phyloP scores from a whole-genome alignment of 2,329 filamentous ascomycete species.

The Colletotrichum liriopes region DNA sequence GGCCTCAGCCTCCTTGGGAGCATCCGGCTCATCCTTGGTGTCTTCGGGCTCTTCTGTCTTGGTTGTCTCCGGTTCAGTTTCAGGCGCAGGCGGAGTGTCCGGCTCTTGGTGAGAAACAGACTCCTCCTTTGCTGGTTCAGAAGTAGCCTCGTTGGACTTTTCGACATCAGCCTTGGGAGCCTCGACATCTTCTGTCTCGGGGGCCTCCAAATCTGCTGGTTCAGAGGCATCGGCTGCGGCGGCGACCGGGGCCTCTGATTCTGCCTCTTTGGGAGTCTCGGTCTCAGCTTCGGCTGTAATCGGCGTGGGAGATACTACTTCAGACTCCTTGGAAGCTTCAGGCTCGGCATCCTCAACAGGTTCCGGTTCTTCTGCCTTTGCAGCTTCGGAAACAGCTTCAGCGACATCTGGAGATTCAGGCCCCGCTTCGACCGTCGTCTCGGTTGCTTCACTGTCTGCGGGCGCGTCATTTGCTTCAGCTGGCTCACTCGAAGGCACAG shows the following conservation, averaged over 20 bases:
- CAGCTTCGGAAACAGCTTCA: background rate
- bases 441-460: background rate
- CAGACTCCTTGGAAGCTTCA: slow-evolving; percentile 4
- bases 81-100: background rate
- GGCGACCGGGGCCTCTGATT: background rate
- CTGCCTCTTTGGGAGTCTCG: background rate
- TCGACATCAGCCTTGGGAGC: slow-evolving; percentile 1
- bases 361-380: background rate
- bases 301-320: background rate
- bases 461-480: background rate
- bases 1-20: background rate
- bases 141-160: background rate
- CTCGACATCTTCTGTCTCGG: slow-evolving; percentile 7
- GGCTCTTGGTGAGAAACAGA: background rate
- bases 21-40: background rate
- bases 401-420: background rate
- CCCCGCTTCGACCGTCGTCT: background rate
- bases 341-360: background rate
- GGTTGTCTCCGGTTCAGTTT: background rate
- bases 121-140: background rate
- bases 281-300: slow-evolving; percentile 2
- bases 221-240: background rate
- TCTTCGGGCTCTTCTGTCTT: background rate
- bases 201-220: background rate
- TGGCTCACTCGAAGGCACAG: background rate